These are phyloP conservation scores for Platanthera guangdongensis DNA, from an alignment of 106 monocot species.

Conservation along the genomic window DNA sequence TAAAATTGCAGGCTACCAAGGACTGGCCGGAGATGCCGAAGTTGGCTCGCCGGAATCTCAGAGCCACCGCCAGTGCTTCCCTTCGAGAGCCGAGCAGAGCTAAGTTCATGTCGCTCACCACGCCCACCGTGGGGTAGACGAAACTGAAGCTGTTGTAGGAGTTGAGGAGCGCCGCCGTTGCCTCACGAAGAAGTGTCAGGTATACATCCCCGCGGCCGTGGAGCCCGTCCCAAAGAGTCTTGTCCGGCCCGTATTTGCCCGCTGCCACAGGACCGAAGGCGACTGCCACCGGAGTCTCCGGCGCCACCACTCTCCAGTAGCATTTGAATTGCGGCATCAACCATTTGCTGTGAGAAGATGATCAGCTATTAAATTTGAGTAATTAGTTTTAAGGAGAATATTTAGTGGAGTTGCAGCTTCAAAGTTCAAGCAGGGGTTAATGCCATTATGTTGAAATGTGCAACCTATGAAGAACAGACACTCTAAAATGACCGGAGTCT, in stretches of 20 bases:
- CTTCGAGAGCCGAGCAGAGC: conserved; percentile 37
- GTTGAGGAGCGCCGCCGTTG: conserved; percentile 46
- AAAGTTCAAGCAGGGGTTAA: too few species aligned
- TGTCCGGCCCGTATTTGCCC: conserved; percentile 35
- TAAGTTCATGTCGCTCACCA: conserved; percentile 34
- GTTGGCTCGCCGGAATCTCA: conserved; percentile 44
- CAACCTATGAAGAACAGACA: too few species aligned
- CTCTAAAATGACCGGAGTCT: too few species aligned
- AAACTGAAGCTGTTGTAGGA: conserved; percentile 41
- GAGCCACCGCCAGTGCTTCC: conserved; percentile 23
- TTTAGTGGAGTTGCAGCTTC: too few species aligned
- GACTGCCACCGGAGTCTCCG: conserved; percentile 37
- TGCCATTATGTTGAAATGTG: too few species aligned
- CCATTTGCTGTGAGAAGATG: conserved; percentile 37
- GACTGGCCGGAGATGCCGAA: conserved; percentile 10
- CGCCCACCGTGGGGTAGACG: conserved; percentile 25
- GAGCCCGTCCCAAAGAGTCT: conserved; percentile 50
- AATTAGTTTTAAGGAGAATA: too few species aligned
- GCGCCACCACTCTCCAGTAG: conserved; percentile 52
- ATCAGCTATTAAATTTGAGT: too few species aligned
- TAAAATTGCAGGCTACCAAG: conserved; percentile 30
- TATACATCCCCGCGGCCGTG: conserved; percentile 42
- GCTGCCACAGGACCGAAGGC: conserved; percentile 46
- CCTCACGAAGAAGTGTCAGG: conserved; percentile 46
- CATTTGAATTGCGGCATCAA: conserved; percentile 46